Percentiles rank a stretch among this genome's conserved stretches.
phyloP scores from a whole-genome alignment of 495 filamentous ascomycete species.

The Cetradonia linearis region DNA sequence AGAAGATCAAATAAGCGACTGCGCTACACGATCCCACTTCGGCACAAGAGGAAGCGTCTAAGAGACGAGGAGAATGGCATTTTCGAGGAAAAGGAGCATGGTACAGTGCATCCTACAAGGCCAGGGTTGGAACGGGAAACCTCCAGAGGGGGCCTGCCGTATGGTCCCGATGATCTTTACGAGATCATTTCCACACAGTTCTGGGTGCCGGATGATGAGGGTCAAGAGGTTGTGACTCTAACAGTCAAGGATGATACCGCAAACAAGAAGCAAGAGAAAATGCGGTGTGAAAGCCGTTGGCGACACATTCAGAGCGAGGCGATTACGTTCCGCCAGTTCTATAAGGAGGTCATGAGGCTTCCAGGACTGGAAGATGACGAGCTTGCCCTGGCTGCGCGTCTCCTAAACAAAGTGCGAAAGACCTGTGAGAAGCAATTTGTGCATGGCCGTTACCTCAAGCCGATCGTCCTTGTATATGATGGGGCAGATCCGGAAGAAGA shows the following conservation, averaged over 20 bases:
- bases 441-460: constrained; percentile 12
- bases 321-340: constrained; percentile 1
- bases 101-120: neutral
- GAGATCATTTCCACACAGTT: constrained; percentile 11
- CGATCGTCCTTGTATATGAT: constrained; percentile 6
- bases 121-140: constrained; percentile 5
- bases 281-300: constrained; percentile 10
- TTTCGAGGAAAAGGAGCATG: neutral
- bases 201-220: constrained; percentile 15
- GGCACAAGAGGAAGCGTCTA: neutral
- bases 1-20: constrained; percentile 7
- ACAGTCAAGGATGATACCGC: constrained; percentile 6
- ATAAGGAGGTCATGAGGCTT: constrained; percentile 2
- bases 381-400: constrained; percentile 9
- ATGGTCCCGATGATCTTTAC: neutral
- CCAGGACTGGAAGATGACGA: constrained; percentile 13
- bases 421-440: constrained; percentile 12
- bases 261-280: neutral
- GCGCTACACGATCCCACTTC: constrained; percentile 10
- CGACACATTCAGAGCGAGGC: constrained; percentile 8
- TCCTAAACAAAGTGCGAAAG: constrained; percentile 5
- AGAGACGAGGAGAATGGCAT: constrained; percentile 5
- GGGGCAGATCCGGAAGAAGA: constrained; percentile 7
- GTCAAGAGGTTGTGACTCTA: constrained; percentile 11
- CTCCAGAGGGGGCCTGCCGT: constrained; percentile 3